phyloP scores from a whole-genome alignment of 2,329 filamentous ascomycete genomes.

The Exophiala sp. region DNA sequence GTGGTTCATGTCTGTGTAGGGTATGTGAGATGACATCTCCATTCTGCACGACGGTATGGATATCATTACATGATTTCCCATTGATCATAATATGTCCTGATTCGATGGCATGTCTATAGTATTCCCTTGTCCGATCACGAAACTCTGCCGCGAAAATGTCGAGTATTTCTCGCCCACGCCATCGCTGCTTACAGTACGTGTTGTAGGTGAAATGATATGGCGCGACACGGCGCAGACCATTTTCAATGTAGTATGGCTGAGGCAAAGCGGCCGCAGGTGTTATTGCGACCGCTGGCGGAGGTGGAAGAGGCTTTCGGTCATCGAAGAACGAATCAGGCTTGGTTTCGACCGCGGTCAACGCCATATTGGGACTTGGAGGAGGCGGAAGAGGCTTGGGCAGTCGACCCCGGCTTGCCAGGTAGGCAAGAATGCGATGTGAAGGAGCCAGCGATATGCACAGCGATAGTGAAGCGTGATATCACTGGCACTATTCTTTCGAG shows the following conservation, averaged over 20 bases:
- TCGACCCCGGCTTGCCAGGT: slow-evolving; percentile 37
- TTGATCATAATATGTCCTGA: slow-evolving; percentile 76
- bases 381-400: slow-evolving; percentile 19
- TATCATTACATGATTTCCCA: slow-evolving; percentile 56
- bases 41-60: slow-evolving; percentile 49
- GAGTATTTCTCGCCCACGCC: slow-evolving; percentile 75
- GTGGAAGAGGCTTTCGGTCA: slow-evolving; percentile 20
- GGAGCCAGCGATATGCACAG: slow-evolving; percentile 25
- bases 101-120: slow-evolving; percentile 80
- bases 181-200: slow-evolving; percentile 89
- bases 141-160: slow-evolving; percentile 93
- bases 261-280: slow-evolving; percentile 51
- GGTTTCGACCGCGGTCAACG: slow-evolving; percentile 31
- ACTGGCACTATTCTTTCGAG: background rate
- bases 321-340: slow-evolving; percentile 11
- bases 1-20: slow-evolving; percentile 91
- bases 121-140: slow-evolving; percentile 77
- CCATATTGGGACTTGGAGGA: slow-evolving; percentile 34
- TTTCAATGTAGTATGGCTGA: slow-evolving; percentile 76
- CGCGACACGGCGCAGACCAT: slow-evolving; percentile 73
- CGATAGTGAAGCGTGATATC: background rate
- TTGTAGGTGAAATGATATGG: slow-evolving; percentile 96
- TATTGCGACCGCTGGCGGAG: slow-evolving; percentile 23
- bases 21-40: slow-evolving; percentile 91
- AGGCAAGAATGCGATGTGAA: slow-evolving; percentile 39